Conservation (phyloP, 176 grass and related monocot species). For the Phragmites australis region DNA sequence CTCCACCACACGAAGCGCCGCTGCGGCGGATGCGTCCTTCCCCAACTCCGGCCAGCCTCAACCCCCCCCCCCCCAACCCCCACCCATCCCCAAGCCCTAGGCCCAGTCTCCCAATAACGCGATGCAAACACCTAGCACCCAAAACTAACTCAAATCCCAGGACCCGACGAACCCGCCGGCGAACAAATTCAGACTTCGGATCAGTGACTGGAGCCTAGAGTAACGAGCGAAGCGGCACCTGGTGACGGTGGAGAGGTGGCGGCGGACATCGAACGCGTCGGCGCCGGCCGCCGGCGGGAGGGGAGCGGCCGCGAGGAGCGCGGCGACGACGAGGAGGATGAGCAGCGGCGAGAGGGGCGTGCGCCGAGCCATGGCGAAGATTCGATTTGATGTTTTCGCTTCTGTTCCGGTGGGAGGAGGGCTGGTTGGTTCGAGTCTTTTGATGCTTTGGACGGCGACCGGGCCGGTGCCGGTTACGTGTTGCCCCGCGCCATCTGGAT, state of each 20-base stretch:
- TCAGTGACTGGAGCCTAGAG: neutral
- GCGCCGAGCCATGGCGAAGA: constrained; percentile 38
- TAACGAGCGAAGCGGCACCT: constrained; percentile 35
- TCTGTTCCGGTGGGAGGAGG: neutral
- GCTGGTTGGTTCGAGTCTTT: constrained; percentile 11
- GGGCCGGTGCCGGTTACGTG: neutral
- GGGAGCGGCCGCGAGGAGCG: constrained; percentile 39
- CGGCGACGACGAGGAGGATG: constrained; percentile 33
- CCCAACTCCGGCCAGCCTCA: neutral
- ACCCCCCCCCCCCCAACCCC: neutral
- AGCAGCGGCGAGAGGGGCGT: constrained; percentile 1
- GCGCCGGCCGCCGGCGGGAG: constrained; percentile 13
- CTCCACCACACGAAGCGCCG: neutral
- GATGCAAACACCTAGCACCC: neutral
- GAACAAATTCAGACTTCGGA: neutral
- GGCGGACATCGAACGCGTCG: constrained; percentile 70
- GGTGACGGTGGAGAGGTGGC: constrained; percentile 94
- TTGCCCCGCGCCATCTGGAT: neutral
- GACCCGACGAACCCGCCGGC: neutral
- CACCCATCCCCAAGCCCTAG: too few relatives aligned
- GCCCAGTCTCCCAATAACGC: neutral
- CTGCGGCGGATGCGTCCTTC: neutral
- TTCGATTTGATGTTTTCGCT: constrained; percentile 4
- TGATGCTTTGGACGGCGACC: neutral
- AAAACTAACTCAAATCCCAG: neutral